Evolutionary conservation across 139 green algal genomes (phyloP).

Genomic region (Penium margaritaceum): DNA sequence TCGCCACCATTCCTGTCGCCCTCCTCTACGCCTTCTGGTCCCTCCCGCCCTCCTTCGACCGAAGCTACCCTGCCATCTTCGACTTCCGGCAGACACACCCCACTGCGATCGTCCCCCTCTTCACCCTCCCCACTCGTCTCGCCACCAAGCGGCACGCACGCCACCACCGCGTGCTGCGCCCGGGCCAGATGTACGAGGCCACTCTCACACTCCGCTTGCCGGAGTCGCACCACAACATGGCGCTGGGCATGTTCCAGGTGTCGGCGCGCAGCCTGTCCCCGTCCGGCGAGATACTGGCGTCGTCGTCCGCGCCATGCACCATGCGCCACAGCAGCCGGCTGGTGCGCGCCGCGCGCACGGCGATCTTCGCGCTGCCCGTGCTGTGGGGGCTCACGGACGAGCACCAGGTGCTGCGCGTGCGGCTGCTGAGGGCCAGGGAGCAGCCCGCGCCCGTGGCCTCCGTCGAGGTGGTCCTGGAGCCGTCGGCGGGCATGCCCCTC

Average conservation of each 20-base stretch:
- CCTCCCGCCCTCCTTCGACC: not conserved
- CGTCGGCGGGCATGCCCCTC: not conserved
- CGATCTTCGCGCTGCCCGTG: slow-evolving; percentile 8
- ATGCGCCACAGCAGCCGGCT: not conserved
- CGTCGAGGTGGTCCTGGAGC: slow-evolving; percentile 7
- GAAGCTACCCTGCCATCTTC: not conserved
- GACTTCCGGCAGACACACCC: not conserved
- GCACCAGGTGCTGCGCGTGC: slow-evolving; percentile 1
- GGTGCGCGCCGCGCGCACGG: not conserved
- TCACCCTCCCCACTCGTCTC: not conserved
- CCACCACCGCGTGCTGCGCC: not conserved
- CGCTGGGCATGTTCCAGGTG: slow-evolving; percentile 26
- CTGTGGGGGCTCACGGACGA: slow-evolving; percentile 10
- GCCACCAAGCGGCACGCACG: not conserved
- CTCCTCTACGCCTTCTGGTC: too few species aligned
- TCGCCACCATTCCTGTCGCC: not conserved
- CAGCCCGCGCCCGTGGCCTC: not conserved
- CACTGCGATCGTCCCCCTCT: not conserved
- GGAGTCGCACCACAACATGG: slow-evolving; percentile 19
- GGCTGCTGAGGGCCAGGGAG: not conserved
- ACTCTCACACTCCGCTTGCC: slow-evolving; percentile 1
- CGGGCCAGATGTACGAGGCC: slow-evolving; percentile 2
- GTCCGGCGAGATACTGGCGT: not conserved
- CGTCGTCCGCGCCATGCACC: not conserved
- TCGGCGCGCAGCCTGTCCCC: slow-evolving; percentile 8